A percentile compares a stretch with the other conserved stretches of the same genome.
Evolutionary conservation across 2,329 filamentous ascomycete genomes (phyloP).

Genomic region (Fusarium scirpi): DNA sequence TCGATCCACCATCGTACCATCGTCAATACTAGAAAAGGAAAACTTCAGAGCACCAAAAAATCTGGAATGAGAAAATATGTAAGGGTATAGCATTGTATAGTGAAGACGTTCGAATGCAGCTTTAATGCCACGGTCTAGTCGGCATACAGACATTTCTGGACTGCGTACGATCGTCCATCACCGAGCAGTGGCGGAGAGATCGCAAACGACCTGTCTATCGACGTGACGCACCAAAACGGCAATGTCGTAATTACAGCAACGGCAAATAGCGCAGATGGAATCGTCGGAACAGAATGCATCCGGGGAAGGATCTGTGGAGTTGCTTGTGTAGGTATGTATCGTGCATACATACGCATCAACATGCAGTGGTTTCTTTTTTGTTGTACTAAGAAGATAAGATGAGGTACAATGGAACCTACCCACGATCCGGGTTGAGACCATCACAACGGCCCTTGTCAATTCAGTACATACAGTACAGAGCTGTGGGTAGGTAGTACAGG

Average conservation of each 20-base stretch:
- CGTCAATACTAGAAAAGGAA: slow-evolving; percentile 6
- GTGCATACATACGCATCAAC: neutral
- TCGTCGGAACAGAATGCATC: slow-evolving; percentile 29
- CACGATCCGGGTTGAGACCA: slow-evolving; percentile 33
- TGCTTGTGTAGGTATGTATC: neutral
- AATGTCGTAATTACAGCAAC: slow-evolving; percentile 7
- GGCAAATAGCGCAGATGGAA: slow-evolving; percentile 15
- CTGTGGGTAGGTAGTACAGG: neutral
- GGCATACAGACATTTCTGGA: neutral
- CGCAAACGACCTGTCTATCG: slow-evolving; percentile 3
- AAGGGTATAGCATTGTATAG: neutral
- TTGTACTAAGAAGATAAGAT: slow-evolving; percentile 31
- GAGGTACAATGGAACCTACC: slow-evolving; percentile 39
- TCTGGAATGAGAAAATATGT: slow-evolving; percentile 5
- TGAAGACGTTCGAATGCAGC: slow-evolving; percentile 1
- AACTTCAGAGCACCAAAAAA: neutral
- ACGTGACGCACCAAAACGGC: slow-evolving; percentile 19
- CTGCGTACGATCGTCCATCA: neutral
- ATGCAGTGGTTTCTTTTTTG: slow-evolving; percentile 12
- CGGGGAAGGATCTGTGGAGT: neutral
- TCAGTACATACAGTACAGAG: neutral
- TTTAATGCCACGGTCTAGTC: slow-evolving; percentile 2
- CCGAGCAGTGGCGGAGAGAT: slow-evolving; percentile 6
- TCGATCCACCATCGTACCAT: slow-evolving; percentile 7
- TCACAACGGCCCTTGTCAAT: slow-evolving; percentile 19